phyloP scores from a whole-genome alignment of 2,329 filamentous ascomycete species.

The Aspergillaceae sp. region DNA sequence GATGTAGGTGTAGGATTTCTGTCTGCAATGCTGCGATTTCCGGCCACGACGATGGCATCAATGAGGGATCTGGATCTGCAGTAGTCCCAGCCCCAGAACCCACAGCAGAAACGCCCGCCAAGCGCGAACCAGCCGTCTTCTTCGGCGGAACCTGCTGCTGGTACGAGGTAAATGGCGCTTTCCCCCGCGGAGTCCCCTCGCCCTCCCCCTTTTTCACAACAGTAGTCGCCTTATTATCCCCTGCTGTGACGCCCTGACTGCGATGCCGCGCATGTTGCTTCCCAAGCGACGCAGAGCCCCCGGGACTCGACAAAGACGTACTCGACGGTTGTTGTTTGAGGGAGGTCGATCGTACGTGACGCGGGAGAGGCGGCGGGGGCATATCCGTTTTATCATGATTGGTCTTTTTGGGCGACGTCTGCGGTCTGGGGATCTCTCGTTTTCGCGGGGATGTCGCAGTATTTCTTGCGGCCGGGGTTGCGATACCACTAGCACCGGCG shows the following conservation, averaged over 20 bases:
- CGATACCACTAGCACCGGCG: not conserved
- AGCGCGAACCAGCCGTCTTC: constrained; percentile 19
- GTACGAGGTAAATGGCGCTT: constrained; percentile 20
- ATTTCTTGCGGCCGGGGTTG: constrained; percentile 6
- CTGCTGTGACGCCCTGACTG: constrained; percentile 24
- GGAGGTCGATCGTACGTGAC: constrained; percentile 29
- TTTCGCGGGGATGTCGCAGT: constrained; percentile 20
- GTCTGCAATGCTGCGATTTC: constrained; percentile 32
- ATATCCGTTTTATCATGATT: constrained; percentile 16
- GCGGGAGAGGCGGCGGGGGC: constrained; percentile 21
- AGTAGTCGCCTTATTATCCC: constrained; percentile 1
- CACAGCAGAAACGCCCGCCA: constrained; percentile 9
- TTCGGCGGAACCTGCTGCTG: constrained; percentile 32
- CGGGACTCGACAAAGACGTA: constrained; percentile 7
- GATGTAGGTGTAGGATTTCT: constrained; percentile 36
- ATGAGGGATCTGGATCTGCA: constrained; percentile 10
- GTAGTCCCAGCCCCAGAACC: constrained; percentile 10
- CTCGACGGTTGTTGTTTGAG: constrained; percentile 27
- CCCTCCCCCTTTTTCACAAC: constrained; percentile 10
- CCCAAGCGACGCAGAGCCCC: constrained; percentile 4
- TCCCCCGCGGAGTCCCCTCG: constrained; percentile 14
- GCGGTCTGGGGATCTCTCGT: constrained; percentile 5
- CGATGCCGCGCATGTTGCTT: constrained; percentile 27
- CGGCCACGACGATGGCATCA: constrained; percentile 23
- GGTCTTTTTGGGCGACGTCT: constrained; percentile 16